Base-by-base conservation (phyloP, 2,329 filamentous ascomycete genomes). In the Pestalotiopsis sp. region DNA sequence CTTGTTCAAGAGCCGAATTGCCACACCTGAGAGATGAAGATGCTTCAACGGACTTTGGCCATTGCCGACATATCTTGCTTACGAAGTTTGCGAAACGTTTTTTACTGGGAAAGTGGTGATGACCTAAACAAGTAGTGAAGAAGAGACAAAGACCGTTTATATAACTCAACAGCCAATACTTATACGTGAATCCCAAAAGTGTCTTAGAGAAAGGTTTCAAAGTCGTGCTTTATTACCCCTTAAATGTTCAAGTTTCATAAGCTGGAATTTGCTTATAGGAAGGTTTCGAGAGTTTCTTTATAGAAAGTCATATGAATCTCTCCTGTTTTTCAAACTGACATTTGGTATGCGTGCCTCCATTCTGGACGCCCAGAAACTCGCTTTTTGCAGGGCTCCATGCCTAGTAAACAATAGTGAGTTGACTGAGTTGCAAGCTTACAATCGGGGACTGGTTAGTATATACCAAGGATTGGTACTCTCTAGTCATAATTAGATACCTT, bases 41-140 rank as follows among this genome's bases (percentile, higher is more conserved):
- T 57, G 52, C 52, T 57, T 57, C 52, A 2, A 57, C n/a, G 52
- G 52, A 57, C 52, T 57, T 57, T 57, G 52, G 52, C 52, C n/a
- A 57, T 17, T 57, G 52, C n/a, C 52, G n/a, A 25, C n/a, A 17
- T 25, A 57, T 17, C 52, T 39, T 39, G 38, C 13, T 39, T 39
- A 39, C 38, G 2, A 13, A 39, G 14, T 14, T 49, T 14, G 41
- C 41, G 4, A 49, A 49, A 3, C 14, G 41, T 41, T 49, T 14
- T 12, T 49, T 49, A 49, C 41, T 41, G 4, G 41, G 13, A 14
- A 49, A 49, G 41, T 49, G 41, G 41, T 41, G 39, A 41, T 41
- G 14, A 49, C 41, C 41, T 12, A 14, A 14, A 14, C 41, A 14
- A 49, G 4, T 49, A 14, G 41, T 49, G 11, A 49, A 49, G 41